phyloP scores from a whole-genome alignment of 1,284 basidiomycete species.

The Pterula multifida region DNA sequence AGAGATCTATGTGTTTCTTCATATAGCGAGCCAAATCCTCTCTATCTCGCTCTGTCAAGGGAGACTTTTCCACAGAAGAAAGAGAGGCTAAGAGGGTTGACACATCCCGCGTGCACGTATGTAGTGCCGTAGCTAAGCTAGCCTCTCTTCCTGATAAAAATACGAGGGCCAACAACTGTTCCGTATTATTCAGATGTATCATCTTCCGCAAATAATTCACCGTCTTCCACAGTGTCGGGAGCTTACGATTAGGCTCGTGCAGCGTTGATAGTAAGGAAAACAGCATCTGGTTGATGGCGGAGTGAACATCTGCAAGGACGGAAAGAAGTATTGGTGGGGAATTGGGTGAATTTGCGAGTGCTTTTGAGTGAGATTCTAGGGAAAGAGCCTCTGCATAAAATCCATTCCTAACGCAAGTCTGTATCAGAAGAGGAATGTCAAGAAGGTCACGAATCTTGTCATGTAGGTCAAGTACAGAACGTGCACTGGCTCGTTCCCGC shows the following conservation, averaged over 20 bases:
- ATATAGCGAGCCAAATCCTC: constrained; percentile 70
- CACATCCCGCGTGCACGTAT: neutral
- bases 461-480: constrained; percentile 78
- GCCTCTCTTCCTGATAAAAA: constrained; percentile 49
- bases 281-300: constrained; percentile 64
- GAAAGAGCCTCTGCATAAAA: constrained; percentile 87
- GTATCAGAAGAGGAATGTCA: constrained; percentile 81
- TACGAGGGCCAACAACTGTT: constrained; percentile 53
- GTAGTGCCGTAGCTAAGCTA: neutral
- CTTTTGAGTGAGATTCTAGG: constrained; percentile 55
- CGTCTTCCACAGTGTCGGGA: constrained; percentile 83
- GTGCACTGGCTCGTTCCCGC: constrained; percentile 58
- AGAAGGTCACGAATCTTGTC: constrained; percentile 86
- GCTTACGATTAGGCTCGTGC: constrained; percentile 71
- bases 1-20: constrained; percentile 81
- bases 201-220: constrained; percentile 78
- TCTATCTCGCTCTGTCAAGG: constrained; percentile 38
- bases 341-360: constrained; percentile 18
- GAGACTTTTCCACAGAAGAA: constrained; percentile 2
- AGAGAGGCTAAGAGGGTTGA: neutral
- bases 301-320: constrained; percentile 65
- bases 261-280: constrained; percentile 69
- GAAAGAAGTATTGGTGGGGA: constrained; percentile 39
- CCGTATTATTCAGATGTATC: constrained; percentile 21
- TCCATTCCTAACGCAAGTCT: constrained; percentile 85